Evolutionary conservation across 2,329 filamentous ascomycete species (phyloP).

Genomic region (Mollisia scopiformis): DNA sequence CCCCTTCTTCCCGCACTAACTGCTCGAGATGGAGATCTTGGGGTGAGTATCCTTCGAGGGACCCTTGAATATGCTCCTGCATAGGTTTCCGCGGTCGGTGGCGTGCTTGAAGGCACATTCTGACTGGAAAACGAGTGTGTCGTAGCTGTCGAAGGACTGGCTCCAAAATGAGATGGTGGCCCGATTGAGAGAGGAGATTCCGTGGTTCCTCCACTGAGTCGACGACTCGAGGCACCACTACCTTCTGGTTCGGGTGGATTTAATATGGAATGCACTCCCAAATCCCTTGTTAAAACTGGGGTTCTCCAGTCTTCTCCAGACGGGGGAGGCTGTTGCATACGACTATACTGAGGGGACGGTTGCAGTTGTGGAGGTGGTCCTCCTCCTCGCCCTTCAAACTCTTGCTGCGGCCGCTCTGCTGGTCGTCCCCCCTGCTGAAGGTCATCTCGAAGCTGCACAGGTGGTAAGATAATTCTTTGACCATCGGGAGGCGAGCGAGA

Average conservation of each 20-base stretch:
- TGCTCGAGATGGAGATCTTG: constrained; percentile 52
- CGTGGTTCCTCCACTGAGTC: constrained; percentile 24
- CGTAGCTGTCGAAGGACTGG: constrained; percentile 26
- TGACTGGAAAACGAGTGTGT: constrained; percentile 28
- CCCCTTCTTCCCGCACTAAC: constrained; percentile 51
- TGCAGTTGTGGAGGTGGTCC: constrained; percentile 26
- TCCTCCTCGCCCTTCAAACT: constrained; percentile 27
- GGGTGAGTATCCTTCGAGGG: constrained; percentile 33
- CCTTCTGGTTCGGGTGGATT: constrained; percentile 38
- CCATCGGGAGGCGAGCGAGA: constrained; percentile 46
- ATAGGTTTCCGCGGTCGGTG: constrained; percentile 25
- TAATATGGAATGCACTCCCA: constrained; percentile 40
- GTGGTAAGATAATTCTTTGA: constrained; percentile 36
- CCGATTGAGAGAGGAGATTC: constrained; percentile 29
- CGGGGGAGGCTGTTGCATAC: constrained; percentile 18
- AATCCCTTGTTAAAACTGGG: constrained; percentile 32
- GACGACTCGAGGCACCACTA: constrained; percentile 21
- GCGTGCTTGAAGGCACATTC: constrained; percentile 22
- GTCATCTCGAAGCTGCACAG: constrained; percentile 39
- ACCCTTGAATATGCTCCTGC: constrained; percentile 31
- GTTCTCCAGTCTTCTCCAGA: constrained; percentile 30
- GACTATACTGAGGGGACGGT: constrained; percentile 27
- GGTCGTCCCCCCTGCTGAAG: constrained; percentile 28
- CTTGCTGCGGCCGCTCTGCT: constrained; percentile 28
- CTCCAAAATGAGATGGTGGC: constrained; percentile 27